These are phyloP conservation scores for Trichomonascaceae sp. DNA, from an alignment of 1,139 yeast genomes.

Conservation along the genomic window DNA sequence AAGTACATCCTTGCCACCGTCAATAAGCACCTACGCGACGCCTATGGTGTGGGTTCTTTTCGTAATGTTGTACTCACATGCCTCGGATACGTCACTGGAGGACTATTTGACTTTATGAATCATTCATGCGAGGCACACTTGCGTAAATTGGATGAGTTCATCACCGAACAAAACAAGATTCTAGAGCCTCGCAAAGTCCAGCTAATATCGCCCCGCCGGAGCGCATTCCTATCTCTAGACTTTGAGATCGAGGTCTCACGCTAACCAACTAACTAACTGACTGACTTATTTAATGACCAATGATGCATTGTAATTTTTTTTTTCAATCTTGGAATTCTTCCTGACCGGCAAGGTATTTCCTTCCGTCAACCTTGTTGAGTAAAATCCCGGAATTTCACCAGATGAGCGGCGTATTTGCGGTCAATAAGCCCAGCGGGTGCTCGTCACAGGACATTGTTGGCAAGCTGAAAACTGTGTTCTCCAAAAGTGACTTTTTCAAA, in stretches of 20 bases:
- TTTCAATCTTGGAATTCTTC: no score
- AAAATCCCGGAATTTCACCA: no score
- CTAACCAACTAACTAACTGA: slow-evolving; percentile 8
- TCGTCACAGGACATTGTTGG: slow-evolving; percentile 63
- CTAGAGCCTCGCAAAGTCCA: slow-evolving; percentile 23
- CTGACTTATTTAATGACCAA: no score
- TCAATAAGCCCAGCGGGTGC: slow-evolving; percentile 79
- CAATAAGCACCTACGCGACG: slow-evolving; percentile 32
- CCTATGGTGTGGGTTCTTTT: slow-evolving; percentile 30
- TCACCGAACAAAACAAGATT: slow-evolving; percentile 31
- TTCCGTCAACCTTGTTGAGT: no score
- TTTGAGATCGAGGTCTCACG: background rate
- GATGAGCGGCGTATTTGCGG: slow-evolving; percentile 68
- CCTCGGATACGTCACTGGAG: slow-evolving; percentile 35
- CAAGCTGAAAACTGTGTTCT: slow-evolving; percentile 49
- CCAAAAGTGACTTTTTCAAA: slow-evolving; percentile 46
- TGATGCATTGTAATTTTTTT: no score
- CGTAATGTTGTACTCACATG: slow-evolving; percentile 31
- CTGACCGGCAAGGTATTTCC: no score
- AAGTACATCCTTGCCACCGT: no score
- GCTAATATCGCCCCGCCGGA: slow-evolving; percentile 40
- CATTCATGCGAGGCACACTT: slow-evolving; percentile 24
- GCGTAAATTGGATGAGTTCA: slow-evolving; percentile 33
- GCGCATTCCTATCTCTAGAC: slow-evolving; percentile 51
- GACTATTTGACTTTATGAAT: slow-evolving; percentile 26